Evolutionary conservation across 352 stramenopile genomes (phyloP).

Genomic region (Pilasporangium apinafurcum): DNA sequence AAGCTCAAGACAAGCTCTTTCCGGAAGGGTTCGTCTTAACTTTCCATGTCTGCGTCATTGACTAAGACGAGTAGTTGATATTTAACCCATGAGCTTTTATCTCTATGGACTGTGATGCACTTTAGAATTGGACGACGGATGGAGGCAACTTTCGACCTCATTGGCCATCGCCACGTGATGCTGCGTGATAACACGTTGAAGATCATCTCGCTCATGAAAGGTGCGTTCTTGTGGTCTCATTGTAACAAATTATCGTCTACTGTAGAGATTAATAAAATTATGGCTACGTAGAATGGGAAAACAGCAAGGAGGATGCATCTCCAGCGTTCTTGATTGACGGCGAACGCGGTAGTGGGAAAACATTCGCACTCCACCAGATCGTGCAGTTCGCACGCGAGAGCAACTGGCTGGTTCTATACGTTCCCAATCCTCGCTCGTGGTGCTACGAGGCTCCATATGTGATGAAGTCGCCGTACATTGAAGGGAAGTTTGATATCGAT

Average conservation of each 20-base stretch:
- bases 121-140: conserved; percentile 63
- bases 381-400: conserved; percentile 83
- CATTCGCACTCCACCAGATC: conserved; percentile 79
- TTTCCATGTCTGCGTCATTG: not conserved
- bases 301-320: conserved; percentile 32
- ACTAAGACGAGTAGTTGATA: not conserved
- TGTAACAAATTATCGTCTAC: no score
- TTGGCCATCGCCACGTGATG: conserved; percentile 82
- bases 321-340: conserved; percentile 73
- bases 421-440: conserved; percentile 72
- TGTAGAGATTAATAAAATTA: no score
- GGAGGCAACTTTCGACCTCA: conserved; percentile 75
- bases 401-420: conserved; percentile 83
- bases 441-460: conserved; percentile 78
- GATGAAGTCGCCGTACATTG: conserved; percentile 71
- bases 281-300: conserved; percentile 58
- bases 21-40: conserved; percentile 40
- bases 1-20: conserved; percentile 68
- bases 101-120: no score
- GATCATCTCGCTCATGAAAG: conserved; percentile 69
- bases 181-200: conserved; percentile 69
- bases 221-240: conserved; percentile 12
- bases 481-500: conserved; percentile 85
- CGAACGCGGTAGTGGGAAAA: conserved; percentile 79
- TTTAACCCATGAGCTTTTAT: not conserved